These are phyloP conservation scores for Parasarocladium wereldwijsianum DNA, from an alignment of 2,329 filamentous ascomycete genomes.

Conservation along the genomic window DNA sequence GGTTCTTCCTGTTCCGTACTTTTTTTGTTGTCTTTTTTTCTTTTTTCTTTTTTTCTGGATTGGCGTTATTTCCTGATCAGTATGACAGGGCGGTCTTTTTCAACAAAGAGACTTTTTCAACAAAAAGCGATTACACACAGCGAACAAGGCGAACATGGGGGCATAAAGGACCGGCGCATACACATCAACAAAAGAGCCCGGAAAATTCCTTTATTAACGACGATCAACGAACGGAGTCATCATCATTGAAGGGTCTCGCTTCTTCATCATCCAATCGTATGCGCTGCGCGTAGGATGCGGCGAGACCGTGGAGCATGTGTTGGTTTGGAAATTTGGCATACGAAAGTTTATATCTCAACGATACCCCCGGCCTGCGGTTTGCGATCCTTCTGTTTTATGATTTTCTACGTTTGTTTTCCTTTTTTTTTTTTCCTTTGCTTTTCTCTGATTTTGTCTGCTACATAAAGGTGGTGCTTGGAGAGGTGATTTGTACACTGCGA, in stretches of 20 bases:
- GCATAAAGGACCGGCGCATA: slow-evolving; percentile 8
- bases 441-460: no score
- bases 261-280: slow-evolving; percentile 14
- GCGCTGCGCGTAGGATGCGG: background rate
- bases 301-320: slow-evolving; percentile 3
- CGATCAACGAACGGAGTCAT: slow-evolving; percentile 6
- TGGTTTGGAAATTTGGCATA: slow-evolving; percentile 4
- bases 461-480: no score
- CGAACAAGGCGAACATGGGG: slow-evolving; percentile 11
- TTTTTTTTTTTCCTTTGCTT: background rate
- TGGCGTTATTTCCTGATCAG: slow-evolving; percentile 5
- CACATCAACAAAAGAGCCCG: slow-evolving; percentile 2
- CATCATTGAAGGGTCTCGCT: background rate
- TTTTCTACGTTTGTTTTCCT: background rate
- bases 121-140: slow-evolving; percentile 11
- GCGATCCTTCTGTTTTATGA: background rate
- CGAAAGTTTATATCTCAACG: slow-evolving; percentile 20
- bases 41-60: slow-evolving; percentile 10
- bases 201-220: slow-evolving; percentile 3
- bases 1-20: slow-evolving; percentile 2
- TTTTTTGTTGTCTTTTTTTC: slow-evolving; percentile 7
- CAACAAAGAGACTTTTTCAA: slow-evolving; percentile 12
- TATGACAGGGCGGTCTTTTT: slow-evolving; percentile 6
- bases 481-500: no score
- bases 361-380: slow-evolving; percentile 18